Evolutionary conservation across 2,329 filamentous ascomycete species (phyloP), one percentile per base, ranked within the genome.

Genomic region (Calonectria hawksworthii): DNA sequence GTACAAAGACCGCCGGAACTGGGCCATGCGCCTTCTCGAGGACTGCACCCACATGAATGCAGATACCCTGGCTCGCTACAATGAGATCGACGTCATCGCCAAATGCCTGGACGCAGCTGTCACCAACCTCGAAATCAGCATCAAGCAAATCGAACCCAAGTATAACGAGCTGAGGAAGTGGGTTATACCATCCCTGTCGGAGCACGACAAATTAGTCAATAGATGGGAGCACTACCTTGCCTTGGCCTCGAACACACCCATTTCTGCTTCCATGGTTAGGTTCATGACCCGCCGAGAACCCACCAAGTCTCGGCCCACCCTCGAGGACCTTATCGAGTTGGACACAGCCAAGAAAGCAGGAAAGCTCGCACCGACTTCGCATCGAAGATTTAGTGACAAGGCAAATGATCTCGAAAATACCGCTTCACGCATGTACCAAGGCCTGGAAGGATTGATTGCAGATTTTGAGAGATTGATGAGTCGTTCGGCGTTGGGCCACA

Each of bases 101-200:
- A 92, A 93, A 75, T 96, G 94, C 73, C 90, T 98, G 64, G 93
- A 95, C 76, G 95, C 97, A 32, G 97, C 96, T 9, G 92, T 98
- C 28, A 93, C 94, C 76, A 99, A 98, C 80, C 90, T 96, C 71
- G 93, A 96, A 80, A 90, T 92, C 23, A 94, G 95, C 82, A 90
- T 96, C 70, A 93, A 92, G 77, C 90, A 89, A 54, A 89, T 95
- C 75, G 93, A 96, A 80, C 90, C 92, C 73, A 95, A 94, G 82
- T 93, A 94, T 80, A 86, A 87, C n/a, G 92, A 94, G 72, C 86
- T 94, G 34, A 93, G 92, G 84, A 90, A 91, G 78, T 96, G 94
- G 94, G 90, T 92, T 14, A 89, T 90, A 21, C 91, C 92, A 14
- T 89, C 94, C 11, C 88, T 94, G 75, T 89, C 91, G 56, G 94